These are phyloP conservation scores for Aureoboletus auriporus DNA, from an alignment of 768 basidiomycete species.

Conservation along the genomic window DNA sequence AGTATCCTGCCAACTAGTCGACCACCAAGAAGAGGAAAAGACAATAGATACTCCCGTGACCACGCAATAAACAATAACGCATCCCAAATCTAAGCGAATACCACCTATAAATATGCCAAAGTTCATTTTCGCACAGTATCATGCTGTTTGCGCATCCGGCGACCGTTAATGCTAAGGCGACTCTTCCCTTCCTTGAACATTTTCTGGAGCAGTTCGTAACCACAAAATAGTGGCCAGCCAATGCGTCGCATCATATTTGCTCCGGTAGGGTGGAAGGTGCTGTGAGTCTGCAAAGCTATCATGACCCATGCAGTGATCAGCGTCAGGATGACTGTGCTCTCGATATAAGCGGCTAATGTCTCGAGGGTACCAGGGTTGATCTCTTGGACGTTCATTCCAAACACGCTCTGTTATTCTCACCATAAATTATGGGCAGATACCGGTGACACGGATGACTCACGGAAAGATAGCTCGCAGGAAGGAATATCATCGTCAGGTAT, in stretches of 20 bases:
- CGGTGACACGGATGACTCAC: constrained; percentile 10
- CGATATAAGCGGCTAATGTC: constrained; percentile 37
- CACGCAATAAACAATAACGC: constrained; percentile 1
- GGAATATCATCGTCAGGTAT: constrained; percentile 58
- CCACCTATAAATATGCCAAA: background rate
- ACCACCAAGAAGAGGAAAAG: no score
- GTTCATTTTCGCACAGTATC: background rate
- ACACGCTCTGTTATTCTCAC: constrained; percentile 26
- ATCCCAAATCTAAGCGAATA: background rate
- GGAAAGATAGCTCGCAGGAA: constrained; percentile 48
- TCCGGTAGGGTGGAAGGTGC: constrained; percentile 16
- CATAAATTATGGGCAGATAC: background rate
- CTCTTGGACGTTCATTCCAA: constrained; percentile 30
- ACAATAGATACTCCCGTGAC: background rate
- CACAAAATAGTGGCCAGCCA: constrained; percentile 19
- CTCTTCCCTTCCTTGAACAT: background rate
- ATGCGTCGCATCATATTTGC: constrained; percentile 7
- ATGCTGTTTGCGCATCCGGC: no score
- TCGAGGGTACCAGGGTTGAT: constrained; percentile 23
- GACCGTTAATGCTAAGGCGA: background rate
- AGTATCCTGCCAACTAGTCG: no score
- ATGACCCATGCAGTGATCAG: constrained; percentile 53
- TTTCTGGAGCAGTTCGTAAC: background rate
- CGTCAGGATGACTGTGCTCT: constrained; percentile 46
- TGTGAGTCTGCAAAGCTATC: constrained; percentile 43